Evolutionary conservation across 139 green algal genomes (phyloP), one percentile per base, ranked within the genome.

Genomic region (Chlamydomonas eustigma): DNA sequence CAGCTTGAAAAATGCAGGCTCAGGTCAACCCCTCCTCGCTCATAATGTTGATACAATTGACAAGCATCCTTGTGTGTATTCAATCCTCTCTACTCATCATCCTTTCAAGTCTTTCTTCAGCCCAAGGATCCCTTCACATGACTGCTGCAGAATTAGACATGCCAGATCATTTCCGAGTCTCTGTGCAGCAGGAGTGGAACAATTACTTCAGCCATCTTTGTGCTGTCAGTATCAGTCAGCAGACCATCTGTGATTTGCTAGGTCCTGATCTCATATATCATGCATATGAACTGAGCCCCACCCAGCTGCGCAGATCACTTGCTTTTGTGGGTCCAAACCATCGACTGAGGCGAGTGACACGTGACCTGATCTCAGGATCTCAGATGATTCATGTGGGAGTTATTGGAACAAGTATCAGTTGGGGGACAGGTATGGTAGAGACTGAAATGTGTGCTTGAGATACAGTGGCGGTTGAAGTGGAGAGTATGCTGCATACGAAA

Each of bases 341-440:
- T 12, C 51, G 78, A 22, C 52, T 84, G 33, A 37, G 74, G 12
- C 37, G 79, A n/a, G 64, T 84, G 24, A 37, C 80, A 5, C 30
- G 71, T 35, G 72, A 75, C 31, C 34, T 83, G 67, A 31, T 76
- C 5, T 31, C 64, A 25, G 66, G 66, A 22, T n/a, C 33, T 5
- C 25, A 51, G 37, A 6, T 24, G 1, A 37, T 75, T 2, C 71
- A 77, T 32, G 50, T 84, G n/a, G 79, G 79, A 31, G 79, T 80
- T 0, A 84, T 84, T 75, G 79, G 79, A 2, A 78, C 74, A 50
- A 84, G 79, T 52, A 74, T 84, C 39, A 84, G 79, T 64, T 78
- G 68, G 67, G 33, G 79, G 51, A 75, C 72, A 74, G 50, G 79
- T 78, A 33, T 64, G 58, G 12, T 58, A n/a, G n/a, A n/a, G n/a